phyloP scores from a whole-genome alignment of 2,329 filamentous ascomycete species.

The Exophiala aquamarina region DNA sequence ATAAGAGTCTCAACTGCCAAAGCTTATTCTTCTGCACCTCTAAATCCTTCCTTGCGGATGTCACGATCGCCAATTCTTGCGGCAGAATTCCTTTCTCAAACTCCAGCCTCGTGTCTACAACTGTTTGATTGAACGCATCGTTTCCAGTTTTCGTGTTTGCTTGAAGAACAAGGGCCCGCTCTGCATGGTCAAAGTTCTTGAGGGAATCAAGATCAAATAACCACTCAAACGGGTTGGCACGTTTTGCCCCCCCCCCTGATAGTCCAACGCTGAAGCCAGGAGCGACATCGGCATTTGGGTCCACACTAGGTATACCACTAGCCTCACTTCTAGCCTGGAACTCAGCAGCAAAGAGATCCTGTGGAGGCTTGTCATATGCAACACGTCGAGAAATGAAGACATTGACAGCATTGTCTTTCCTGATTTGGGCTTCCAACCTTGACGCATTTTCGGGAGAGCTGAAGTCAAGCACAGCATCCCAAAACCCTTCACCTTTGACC shows the following conservation, averaged over 20 bases:
- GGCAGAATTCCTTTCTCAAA: conserved; percentile 51
- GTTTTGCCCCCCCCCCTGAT: conserved; percentile 25
- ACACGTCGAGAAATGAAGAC: conserved; percentile 72
- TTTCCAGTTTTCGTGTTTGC: conserved; percentile 42
- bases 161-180: conserved; percentile 63
- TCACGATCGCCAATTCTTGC: neutral
- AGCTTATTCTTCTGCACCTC: conserved; percentile 57
- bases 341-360: conserved; percentile 65
- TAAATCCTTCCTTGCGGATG: conserved; percentile 32
- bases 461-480: conserved; percentile 80
- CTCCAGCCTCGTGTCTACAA: conserved; percentile 71
- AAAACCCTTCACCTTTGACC: conserved; percentile 61
- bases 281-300: conserved; percentile 30
- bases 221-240: conserved; percentile 65
- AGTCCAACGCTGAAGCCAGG: conserved; percentile 27
- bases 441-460: conserved; percentile 50
- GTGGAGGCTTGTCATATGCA: conserved; percentile 59
- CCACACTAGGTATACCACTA: conserved; percentile 40
- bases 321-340: conserved; percentile 70
- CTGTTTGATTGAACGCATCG: conserved; percentile 57
- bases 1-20: conserved; percentile 63
- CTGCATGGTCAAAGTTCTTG: conserved; percentile 60
- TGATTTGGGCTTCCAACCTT: conserved; percentile 63
- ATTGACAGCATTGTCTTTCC: conserved; percentile 54
- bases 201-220: conserved; percentile 65